These are phyloP conservation scores for Raphidocelis subcapitata DNA, from an alignment of 139 green algal species.

Conservation along the genomic window DNA sequence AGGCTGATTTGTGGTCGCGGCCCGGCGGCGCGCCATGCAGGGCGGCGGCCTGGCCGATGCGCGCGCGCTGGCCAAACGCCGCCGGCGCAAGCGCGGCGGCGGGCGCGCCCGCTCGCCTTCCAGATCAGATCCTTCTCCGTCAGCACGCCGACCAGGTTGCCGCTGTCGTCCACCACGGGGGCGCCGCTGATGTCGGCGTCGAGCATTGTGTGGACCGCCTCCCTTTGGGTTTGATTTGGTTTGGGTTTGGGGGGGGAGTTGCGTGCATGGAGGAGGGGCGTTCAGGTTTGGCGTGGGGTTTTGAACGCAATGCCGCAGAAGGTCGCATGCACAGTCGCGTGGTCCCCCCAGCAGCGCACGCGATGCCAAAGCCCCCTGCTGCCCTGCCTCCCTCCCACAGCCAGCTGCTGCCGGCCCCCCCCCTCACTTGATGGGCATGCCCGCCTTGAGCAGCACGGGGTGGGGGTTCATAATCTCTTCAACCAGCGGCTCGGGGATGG, in stretches of 20 bases:
- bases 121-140: slow-evolving; percentile 40
- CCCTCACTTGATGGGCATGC: slow-evolving; percentile 27
- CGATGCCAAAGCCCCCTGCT: neutral
- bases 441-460: slow-evolving; percentile 12
- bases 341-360: neutral
- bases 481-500: slow-evolving; percentile 2
- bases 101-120: slow-evolving; percentile 23
- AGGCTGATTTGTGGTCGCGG: neutral
- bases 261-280: neutral
- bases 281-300: neutral
- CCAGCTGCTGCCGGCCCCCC: too few species aligned
- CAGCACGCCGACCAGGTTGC: slow-evolving; percentile 29
- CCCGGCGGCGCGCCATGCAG: too few species aligned
- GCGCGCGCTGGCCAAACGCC: too few species aligned
- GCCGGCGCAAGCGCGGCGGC: too few species aligned
- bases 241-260: neutral
- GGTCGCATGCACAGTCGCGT: too few species aligned
- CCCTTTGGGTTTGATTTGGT: slow-evolving; percentile 29
- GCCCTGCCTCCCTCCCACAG: neutral
- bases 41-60: too few species aligned
- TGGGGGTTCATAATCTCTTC: slow-evolving; percentile 33
- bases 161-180: slow-evolving; percentile 32
- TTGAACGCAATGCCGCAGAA: too few species aligned
- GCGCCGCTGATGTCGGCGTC: slow-evolving; percentile 32
- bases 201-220: slow-evolving; percentile 33